A percentile compares a stretch with the other conserved stretches of the same genome.
These are phyloP conservation scores for Nannochloris sp. DNA, from an alignment of 139 green algal genomes.

Conservation along the genomic window DNA sequence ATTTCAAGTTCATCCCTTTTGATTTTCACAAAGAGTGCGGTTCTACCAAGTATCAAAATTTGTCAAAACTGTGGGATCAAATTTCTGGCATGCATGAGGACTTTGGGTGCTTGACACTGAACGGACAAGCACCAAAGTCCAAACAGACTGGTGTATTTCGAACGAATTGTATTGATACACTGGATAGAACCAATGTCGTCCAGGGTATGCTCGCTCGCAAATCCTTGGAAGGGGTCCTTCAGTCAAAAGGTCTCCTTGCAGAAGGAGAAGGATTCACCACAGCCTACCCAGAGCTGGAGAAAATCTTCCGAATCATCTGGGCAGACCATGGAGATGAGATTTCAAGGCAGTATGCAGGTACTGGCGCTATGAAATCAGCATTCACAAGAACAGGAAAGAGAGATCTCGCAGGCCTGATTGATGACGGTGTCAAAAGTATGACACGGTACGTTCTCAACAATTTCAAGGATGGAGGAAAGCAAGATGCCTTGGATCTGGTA, in stretches of 20 bases:
- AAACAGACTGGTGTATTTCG: conserved; percentile 53
- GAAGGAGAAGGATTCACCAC: conserved; percentile 26
- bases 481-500: conserved; percentile 76
- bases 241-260: conserved; percentile 43
- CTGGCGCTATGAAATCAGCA: conserved; percentile 73
- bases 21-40: conserved; percentile 87
- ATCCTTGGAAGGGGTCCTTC: conserved; percentile 50
- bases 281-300: conserved; percentile 40
- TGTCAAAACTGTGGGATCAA: conserved; percentile 58
- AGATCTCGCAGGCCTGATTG: conserved; percentile 61
- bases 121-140: not conserved
- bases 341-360: conserved; percentile 74
- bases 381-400: conserved; percentile 86
- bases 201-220: conserved; percentile 67
- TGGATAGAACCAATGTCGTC: conserved; percentile 72
- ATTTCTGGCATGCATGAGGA: conserved; percentile 19
- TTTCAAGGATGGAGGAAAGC: conserved; percentile 77
- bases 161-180: conserved; percentile 68
- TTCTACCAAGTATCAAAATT: conserved; percentile 54
- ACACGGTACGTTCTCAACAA: conserved; percentile 87
- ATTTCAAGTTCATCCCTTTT: conserved; percentile 56
- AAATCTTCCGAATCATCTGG: conserved; percentile 70
- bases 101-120: conserved; percentile 22
- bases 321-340: conserved; percentile 83
- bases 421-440: conserved; percentile 71